Evolutionary conservation across 1,284 basidiomycete species (phyloP), one percentile per base, ranked within the genome.

Genomic region (Cutaneotrichosporon dermatis): DNA sequence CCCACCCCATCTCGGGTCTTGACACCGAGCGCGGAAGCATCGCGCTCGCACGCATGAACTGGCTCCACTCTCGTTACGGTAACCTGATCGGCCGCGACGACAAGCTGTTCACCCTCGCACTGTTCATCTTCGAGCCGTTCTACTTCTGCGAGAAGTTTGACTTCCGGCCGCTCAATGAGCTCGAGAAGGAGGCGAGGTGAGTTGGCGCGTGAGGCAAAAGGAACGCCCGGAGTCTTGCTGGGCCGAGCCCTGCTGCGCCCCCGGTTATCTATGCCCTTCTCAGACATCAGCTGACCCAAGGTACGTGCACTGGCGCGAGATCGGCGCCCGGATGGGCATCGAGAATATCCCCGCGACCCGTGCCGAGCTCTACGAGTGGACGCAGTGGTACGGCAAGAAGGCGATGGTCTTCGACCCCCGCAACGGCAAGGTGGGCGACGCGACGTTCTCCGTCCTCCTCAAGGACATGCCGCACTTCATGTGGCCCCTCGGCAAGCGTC

Each of bases 1-100:
- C 33, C n/a, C n/a, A 54, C n/a, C 13, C 33, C 6, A 36, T 45
- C 16, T 39, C 41, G 11, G 55, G 60, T 1, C 49, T 63, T 11
- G 61, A 63, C 53, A n/a, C 33, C 3, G 61, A 60, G 49, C 58
- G 61, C 12, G 58, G 51, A 1, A 42, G 48, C 33, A 57, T 41
- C 11, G 61, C 61, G 13, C 58, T 63, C 25, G 55, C 61, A n/a
- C 46, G 61, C 42, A 59, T 63, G 58, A 63, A 63, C 61, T 63
- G 43, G 45, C 53, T 63, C 13, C 61, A 63, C 25, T 37, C 45
- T 5, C 58, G 61, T 3, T 63, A 60, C 45, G 61, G 61, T 45
- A 41, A 36, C 5, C 52, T 59, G 11, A 60, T 63, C 11, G 54
- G 52, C 11, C 55, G 55, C 52, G 61, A 63, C 12, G 61, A 63